phyloP scores from a whole-genome alignment of 2,329 filamentous ascomycete genomes.

The Xylariaceae sp. region DNA sequence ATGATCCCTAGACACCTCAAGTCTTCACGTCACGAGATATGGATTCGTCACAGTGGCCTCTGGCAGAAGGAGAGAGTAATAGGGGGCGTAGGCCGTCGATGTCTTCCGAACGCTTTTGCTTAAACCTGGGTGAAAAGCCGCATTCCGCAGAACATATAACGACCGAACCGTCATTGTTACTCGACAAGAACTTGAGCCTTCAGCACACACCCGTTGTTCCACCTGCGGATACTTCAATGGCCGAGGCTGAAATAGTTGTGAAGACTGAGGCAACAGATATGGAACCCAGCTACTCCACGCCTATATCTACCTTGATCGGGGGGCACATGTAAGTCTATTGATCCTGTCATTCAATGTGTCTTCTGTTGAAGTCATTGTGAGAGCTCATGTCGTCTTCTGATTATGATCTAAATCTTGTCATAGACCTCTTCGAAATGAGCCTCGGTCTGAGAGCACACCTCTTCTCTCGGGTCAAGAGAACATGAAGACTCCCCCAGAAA shows the following conservation, averaged over 20 bases:
- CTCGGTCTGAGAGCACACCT: constrained; percentile 5
- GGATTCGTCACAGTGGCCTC: constrained; percentile 26
- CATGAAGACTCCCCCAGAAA: constrained; percentile 39
- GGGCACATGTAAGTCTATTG: constrained; percentile 27
- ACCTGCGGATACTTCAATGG: constrained; percentile 25
- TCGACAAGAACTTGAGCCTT: constrained; percentile 21
- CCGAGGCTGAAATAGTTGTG: constrained; percentile 33
- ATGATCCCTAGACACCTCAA: constrained; percentile 20
- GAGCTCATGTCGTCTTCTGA: constrained; percentile 4
- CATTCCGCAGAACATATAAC: constrained; percentile 23
- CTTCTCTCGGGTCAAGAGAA: constrained; percentile 7
- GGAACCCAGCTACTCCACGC: constrained; percentile 19
- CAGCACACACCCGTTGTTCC: constrained; percentile 18
- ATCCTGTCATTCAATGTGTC: constrained; percentile 2
- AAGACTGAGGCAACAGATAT: constrained; percentile 30
- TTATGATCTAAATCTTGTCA: constrained; percentile 21
- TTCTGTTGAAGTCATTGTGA: too few relatives aligned
- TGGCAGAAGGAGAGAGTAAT: constrained; percentile 28
- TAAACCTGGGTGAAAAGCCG: constrained; percentile 28
- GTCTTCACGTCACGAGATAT: constrained; percentile 28
- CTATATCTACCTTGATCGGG: constrained; percentile 17
- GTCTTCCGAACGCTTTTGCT: constrained; percentile 28
- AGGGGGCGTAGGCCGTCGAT: constrained; percentile 23
- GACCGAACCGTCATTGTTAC: constrained; percentile 22
- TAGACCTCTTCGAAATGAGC: constrained; percentile 31